Base-by-base conservation (phyloP, 2,329 filamentous ascomycete genomes). In the Arthrobotrys musiformis region DNA sequence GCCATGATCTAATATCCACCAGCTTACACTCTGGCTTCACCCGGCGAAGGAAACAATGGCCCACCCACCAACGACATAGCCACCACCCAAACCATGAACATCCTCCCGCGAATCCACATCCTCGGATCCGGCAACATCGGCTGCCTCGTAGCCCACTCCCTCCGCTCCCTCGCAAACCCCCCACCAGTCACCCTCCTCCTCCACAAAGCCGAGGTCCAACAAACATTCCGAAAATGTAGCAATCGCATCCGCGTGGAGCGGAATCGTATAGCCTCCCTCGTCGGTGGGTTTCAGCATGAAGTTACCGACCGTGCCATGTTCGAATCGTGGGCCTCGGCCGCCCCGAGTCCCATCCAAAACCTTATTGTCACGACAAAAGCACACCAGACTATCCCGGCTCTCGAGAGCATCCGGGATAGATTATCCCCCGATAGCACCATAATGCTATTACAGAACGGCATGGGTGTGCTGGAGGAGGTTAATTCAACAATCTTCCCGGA, bases 131-230 rank as follows among this genome's bases (percentile, higher is more conserved):
- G 94, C 37, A 96, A 93, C 82, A 86, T 97, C 11, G 94, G 93
- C 13, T 89, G 89, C 48, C 88, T 97, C 26, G 89, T 94, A 79
- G 93, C 94, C 26, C 90, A 91, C 82, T 89, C 89, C 22, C 85
- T 97, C 9, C 88, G 89, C 22, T 86, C 87, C 19, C 85, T 89
- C 7, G 85, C 86, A 6, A 84, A 88, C 19, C 86, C 88, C 1
- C 92, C 93, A 3, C 92, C 92, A 0, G 87, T 97, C 40, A 94
- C 93, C 0, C 86, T 97, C 4, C 87, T 97, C n/a, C 86, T 97
- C 37, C 91, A 93, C 81, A 86, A 86, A n/a, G 82, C 82, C 61
- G 84, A 85, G 26, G 85, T 88, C 2, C 83, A 89, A 1, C 81
- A 85, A 60, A 82, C 85, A 19, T 90, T 88, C 87, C 80, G 80